Evolutionary conservation across 2,329 filamentous ascomycete genomes (phyloP), one percentile per base, ranked within the genome.

Genomic region (Emergomyces africanus): DNA sequence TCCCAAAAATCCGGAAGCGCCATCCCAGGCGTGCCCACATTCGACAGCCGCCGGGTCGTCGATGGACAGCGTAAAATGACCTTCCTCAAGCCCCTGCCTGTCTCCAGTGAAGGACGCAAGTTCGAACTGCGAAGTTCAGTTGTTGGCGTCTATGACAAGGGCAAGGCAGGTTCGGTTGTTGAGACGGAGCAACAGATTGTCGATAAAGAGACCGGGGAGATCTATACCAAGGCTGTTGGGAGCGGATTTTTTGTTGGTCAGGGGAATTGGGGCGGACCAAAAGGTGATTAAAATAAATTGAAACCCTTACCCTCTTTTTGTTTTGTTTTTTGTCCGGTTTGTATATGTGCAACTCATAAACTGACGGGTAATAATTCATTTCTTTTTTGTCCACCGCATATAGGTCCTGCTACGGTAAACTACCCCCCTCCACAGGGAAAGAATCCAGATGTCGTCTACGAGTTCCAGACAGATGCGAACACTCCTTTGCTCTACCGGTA

Each of bases 71-170:
- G 90, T 67, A 84, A 84, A 69, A 83, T 95, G 63, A 81, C 86
- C 60, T 86, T 94, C 74, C 75, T 88, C 71, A 89, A 89, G 75
- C 83, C 85, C 8, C 79, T 95, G 4, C 90, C 90, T 14, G 75
- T 85, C 0, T 82, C 82, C 6, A 90, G 86, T 44, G 84, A 79
- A 12, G 89, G 89, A 61, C 79, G 79, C 64, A 83, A 81, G 63
- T 94, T 95, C 72, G 87, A 94, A 78, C 75, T 88, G 63, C 82
- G 87, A 66, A 84, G 80, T 68, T 90, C 87, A 70, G 87, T 95
- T 28, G 73, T 95, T 23, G 90, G 89, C 56, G 88, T 95, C 42
- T 95, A 94, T 72, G 90, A 95, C 77, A 95, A 95, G 79, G 90
- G 90, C 67, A 87, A 88, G 65, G 83, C 89, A 0, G 88, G 88